Base-by-base conservation (phyloP, 169 alveolate species). In the Eimeria maxima region DNA sequence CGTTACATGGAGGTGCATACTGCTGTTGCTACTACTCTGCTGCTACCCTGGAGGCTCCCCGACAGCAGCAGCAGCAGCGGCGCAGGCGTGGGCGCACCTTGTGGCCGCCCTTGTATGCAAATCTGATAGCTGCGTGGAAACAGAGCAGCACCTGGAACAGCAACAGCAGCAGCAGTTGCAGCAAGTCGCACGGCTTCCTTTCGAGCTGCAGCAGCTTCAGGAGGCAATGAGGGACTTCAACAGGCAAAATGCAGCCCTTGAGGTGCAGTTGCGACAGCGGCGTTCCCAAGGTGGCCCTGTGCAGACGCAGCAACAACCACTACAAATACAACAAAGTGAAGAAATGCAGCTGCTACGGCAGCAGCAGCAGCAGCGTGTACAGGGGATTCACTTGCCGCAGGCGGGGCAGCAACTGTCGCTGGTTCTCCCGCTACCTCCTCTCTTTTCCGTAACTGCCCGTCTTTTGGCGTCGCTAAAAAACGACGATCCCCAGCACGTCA, bases 311-410 rank as follows among this genome's bases (percentile, higher is more conserved):
- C 90, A 81, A 16, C 78, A 67, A 20, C 74, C 74, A 65, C 55
- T 74, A 55, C 84, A 74, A 65, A 20, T 74, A 55, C 84, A 74
- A 16, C 93, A 53, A 38, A 55, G 55, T 16, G 78, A 84, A 42
- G 93, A 84, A n/a, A 11, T 57, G 78, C 93, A 84, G 78, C 60
- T 60, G 8, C 80, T 84, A 63, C 78, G 78, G 76, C 80, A 84
- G 76, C 93, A 84, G 80, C 91, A 83, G 91, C 74, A 38, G 33
- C 93, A 84, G 78, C 93, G 93, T n/a, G 60, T 53, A n/a, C 78
- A 60, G 76, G 78, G 93, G 18, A 57, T 84, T n/a, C 55, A 84
- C 33, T 47, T 55, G 10, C 93, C 55, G 80, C 93, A 57, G 74
- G 93, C 93, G n/a, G 80, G 93, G 55, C 78, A 84, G 80, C 93